Percentiles rank a stretch among this genome's conserved stretches.
Evolutionary conservation across 2,329 filamentous ascomycete genomes (phyloP).

Genomic region (Parascedosporium putredinis): DNA sequence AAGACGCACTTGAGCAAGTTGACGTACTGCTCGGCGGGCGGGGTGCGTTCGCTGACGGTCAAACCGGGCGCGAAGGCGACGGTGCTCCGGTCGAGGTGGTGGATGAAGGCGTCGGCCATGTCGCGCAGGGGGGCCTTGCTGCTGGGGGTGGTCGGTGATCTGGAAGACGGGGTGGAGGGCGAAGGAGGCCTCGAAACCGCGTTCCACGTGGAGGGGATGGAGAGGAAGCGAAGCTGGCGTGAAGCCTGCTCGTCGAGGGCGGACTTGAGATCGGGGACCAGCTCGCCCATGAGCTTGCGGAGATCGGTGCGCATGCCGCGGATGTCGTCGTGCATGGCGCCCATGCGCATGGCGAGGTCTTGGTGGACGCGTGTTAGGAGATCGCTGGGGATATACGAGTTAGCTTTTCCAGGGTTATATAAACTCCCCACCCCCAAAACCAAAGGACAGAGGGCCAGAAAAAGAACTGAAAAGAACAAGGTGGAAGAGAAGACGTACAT

Average conservation of each 20-base stretch:
- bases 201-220: conserved; percentile 15
- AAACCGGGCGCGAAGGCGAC: conserved; percentile 15
- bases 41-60: conserved; percentile 16
- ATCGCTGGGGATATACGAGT: conserved; percentile 15
- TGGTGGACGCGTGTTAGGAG: conserved; percentile 20
- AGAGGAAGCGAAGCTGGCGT: conserved; percentile 9
- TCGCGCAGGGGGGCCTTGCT: conserved; percentile 12
- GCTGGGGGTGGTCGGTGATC: background rate
- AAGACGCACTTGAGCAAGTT: conserved; percentile 24
- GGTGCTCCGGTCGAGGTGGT: conserved; percentile 19
- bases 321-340: conserved; percentile 13
- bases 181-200: conserved; percentile 16
- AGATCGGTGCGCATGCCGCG: conserved; percentile 12
- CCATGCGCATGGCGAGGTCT: conserved; percentile 11
- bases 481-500: conserved; percentile 17
- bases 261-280: conserved; percentile 14
- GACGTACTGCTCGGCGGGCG: conserved; percentile 17
- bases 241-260: conserved; percentile 11
- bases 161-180: conserved; percentile 12
- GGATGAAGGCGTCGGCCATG: conserved; percentile 22
- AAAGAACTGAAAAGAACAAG: background rate
- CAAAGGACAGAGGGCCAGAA: background rate
- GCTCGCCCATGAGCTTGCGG: conserved; percentile 13
- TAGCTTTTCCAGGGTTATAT: no score
- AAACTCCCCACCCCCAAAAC: background rate